A percentile compares a stretch with the other conserved stretches of the same genome.
Conservation (phyloP, 192 early-diverging fungal species). For the Coemansia sp. region DNA sequence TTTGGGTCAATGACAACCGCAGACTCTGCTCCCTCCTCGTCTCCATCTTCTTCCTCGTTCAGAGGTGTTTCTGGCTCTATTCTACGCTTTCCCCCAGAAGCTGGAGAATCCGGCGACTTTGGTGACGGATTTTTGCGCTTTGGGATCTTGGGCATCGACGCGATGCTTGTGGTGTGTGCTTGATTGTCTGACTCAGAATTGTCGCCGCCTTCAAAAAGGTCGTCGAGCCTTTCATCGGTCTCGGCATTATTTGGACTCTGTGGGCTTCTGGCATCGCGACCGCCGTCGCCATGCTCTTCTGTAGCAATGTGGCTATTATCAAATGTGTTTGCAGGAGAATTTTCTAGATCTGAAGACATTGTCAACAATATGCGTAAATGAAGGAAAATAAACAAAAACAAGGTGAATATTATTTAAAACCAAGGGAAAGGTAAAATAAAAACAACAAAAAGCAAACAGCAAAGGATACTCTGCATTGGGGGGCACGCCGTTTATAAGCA, state of each 20-base stretch:
- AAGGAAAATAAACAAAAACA: neutral
- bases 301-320: neutral
- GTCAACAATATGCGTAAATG: neutral
- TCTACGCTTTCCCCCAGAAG: neutral
- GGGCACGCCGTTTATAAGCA: no score
- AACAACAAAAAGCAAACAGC: no score
- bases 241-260: no score
- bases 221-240: no score
- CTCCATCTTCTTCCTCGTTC: neutral
- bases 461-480: no score
- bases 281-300: neutral
- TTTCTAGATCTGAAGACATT: slow-evolving; percentile 11
- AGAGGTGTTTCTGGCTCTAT: neutral
- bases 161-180: slow-evolving; percentile 2
- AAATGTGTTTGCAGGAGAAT: slow-evolving; percentile 3
- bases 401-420: neutral
- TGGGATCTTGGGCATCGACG: slow-evolving; percentile 48
- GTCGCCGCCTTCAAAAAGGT: slow-evolving; percentile 4
- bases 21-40: slow-evolving; percentile 12
- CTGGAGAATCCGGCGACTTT: neutral
- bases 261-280: neutral
- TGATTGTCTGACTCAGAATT: neutral
- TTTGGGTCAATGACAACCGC: slow-evolving; percentile 33
- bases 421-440: neutral
- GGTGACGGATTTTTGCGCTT: slow-evolving; percentile 14